These are phyloP conservation scores for Nepenthes alata DNA, from an alignment of 179 eudicot species.

Conservation along the genomic window DNA sequence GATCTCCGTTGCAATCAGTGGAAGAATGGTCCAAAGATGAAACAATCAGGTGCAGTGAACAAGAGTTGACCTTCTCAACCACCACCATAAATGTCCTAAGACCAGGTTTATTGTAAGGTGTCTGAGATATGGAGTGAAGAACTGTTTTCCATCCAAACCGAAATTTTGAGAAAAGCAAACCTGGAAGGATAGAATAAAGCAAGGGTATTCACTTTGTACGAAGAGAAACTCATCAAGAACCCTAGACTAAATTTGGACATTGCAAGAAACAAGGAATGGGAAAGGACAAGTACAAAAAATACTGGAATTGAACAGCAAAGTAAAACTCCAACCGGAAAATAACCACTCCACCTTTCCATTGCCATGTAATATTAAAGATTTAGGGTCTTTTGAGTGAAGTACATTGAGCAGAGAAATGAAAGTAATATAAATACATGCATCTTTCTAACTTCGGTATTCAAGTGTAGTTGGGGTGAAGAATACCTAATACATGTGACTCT, in stretches of 20 bases:
- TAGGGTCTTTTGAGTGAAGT: too few species aligned
- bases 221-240: not conserved
- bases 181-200: constrained; percentile 20
- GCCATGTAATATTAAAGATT: too few species aligned
- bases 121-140: constrained; percentile 54
- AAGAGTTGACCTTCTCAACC: constrained; percentile 48
- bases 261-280: too few species aligned
- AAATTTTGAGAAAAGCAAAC: constrained; percentile 65
- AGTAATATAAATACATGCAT: not conserved
- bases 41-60: constrained; percentile 33
- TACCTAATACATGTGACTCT: constrained; percentile 93
- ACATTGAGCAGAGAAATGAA: not conserved
- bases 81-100: constrained; percentile 72
- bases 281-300: too few species aligned
- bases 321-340: too few species aligned
- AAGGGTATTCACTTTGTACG: not conserved
- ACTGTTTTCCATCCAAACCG: constrained; percentile 80
- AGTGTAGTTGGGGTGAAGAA: constrained; percentile 3
- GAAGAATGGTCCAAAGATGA: constrained; percentile 32
- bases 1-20: constrained; percentile 27
- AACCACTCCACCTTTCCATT: too few species aligned
- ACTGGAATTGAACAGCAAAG: too few species aligned
- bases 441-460: too few species aligned
- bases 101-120: constrained; percentile 32
- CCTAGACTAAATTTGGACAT: too few species aligned